Percentiles rank a stretch among this genome's conserved stretches.
Conservation (phyloP, 257 asterid species). For the Linderniella brevidens region DNA sequence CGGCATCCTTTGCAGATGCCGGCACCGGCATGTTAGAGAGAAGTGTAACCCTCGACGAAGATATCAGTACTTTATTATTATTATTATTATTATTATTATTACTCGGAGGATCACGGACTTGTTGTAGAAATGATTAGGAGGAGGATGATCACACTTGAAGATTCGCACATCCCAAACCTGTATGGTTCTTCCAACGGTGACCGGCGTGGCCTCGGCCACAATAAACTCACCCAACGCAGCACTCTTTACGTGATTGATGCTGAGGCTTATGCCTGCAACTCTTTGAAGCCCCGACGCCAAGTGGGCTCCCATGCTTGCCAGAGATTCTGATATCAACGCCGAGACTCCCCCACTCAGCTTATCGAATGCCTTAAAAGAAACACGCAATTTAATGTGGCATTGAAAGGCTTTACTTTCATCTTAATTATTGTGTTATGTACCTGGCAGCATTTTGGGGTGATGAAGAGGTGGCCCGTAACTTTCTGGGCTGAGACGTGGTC, state of each 20-base stretch:
- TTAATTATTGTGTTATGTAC: constrained; percentile 7
- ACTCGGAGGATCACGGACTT: too few species aligned
- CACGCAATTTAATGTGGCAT: too few species aligned
- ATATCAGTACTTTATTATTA: constrained; percentile 23
- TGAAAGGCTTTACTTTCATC: not conserved
- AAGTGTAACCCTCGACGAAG: constrained; percentile 70
- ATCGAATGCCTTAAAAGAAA: constrained; percentile 23
- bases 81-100: constrained; percentile 13
- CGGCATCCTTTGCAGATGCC: constrained; percentile 32
- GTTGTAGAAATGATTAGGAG: too few species aligned
- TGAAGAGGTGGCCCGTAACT: constrained; percentile 46
- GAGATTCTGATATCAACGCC: constrained; percentile 33
- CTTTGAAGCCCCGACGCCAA: constrained; percentile 31
- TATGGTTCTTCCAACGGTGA: constrained; percentile 45
- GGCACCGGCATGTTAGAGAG: constrained; percentile 57
- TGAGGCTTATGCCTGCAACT: constrained; percentile 40
- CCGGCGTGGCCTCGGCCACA: constrained; percentile 53
- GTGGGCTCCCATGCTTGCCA: constrained; percentile 47
- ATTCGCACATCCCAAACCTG: constrained; percentile 68
- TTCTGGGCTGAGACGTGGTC: constrained; percentile 40
- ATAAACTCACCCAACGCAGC: constrained; percentile 63
- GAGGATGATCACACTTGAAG: constrained; percentile 8
- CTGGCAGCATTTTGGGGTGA: constrained; percentile 63
- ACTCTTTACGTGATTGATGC: constrained; percentile 44
- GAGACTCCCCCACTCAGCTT: constrained; percentile 46